Percentiles rank a stretch among this genome's conserved stretches.
Evolutionary conservation across 306 rosid species (phyloP).

Genomic region (Fagus sylvatica): DNA sequence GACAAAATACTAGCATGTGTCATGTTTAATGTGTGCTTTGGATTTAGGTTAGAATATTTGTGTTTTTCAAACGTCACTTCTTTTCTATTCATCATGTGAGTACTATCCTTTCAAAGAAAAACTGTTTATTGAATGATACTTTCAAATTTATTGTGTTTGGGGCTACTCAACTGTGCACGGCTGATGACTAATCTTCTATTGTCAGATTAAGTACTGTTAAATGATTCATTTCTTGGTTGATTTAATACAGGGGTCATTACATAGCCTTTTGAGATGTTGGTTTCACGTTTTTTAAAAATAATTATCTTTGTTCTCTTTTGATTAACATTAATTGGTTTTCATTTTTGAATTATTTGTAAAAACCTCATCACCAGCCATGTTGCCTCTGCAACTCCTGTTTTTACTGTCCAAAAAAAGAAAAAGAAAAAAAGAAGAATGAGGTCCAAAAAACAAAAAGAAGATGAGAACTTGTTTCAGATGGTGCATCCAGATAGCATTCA

Average conservation of each 20-base stretch:
- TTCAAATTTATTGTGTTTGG: not conserved
- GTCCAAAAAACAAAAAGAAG: no score
- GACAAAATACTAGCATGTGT: not conserved
- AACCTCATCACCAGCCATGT: not conserved
- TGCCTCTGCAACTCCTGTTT: not conserved
- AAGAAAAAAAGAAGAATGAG: no score
- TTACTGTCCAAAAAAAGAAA: not conserved
- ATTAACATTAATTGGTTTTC: not conserved
- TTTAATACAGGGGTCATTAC: not conserved
- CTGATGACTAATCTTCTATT: conserved; percentile 20
- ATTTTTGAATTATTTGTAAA: not conserved
- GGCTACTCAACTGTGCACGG: not conserved
- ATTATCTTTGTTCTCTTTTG: not conserved
- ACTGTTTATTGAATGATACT: not conserved
- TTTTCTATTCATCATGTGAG: not conserved
- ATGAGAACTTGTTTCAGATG: conserved; percentile 4
- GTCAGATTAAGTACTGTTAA: conserved; percentile 10
- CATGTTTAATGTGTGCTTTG: not conserved
- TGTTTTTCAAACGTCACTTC: not conserved
- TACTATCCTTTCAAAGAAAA: not conserved
- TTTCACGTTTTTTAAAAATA: not conserved
- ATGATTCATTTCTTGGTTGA: not conserved
- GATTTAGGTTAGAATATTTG: not conserved
- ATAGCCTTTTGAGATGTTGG: not conserved
- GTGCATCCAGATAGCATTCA: conserved; percentile 19